These are phyloP conservation scores for Isabelozyma gotoi DNA, from an alignment of 805 yeast species.

Conservation along the genomic window DNA sequence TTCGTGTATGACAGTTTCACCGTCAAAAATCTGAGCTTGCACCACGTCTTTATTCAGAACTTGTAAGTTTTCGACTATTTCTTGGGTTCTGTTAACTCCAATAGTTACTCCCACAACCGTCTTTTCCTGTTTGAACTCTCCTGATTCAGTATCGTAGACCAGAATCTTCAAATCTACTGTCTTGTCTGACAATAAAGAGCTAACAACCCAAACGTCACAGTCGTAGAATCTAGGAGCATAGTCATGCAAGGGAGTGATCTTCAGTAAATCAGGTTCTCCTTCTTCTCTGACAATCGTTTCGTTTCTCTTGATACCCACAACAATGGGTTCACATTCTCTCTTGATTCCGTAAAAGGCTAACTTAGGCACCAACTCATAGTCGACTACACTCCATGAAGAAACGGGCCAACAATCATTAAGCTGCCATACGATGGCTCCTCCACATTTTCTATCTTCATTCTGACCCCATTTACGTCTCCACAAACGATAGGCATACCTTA, in stretches of 20 bases:
- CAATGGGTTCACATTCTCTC: constrained; percentile 36
- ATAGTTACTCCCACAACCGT: constrained; percentile 11
- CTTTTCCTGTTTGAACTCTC: constrained; percentile 18
- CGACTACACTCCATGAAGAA: constrained; percentile 51
- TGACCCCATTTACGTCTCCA: constrained; percentile 50
- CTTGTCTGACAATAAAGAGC: constrained; percentile 19
- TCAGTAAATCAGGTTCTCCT: constrained; percentile 8
- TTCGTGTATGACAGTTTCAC: constrained; percentile 18
- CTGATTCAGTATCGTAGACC: constrained; percentile 29
- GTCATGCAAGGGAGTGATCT: constrained; percentile 18
- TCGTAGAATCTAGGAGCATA: constrained; percentile 19
- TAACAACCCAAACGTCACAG: constrained; percentile 45
- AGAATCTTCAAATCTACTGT: constrained; percentile 23
- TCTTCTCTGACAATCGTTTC: constrained; percentile 4
- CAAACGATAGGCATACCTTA: constrained; percentile 44
- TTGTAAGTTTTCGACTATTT: constrained; percentile 16
- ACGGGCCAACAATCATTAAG: constrained; percentile 55
- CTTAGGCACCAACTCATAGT: constrained; percentile 42
- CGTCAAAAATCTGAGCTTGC: constrained; percentile 12
- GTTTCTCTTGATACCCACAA: constrained; percentile 34
- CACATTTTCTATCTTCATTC: constrained; percentile 30
- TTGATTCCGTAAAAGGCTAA: constrained; percentile 48
- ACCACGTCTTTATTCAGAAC: constrained; percentile 12
- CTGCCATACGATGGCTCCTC: constrained; percentile 57
- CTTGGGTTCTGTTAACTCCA: constrained; percentile 29